Evolutionary conservation across 257 asterid species (phyloP).

Genomic region (Forsythia viridissima): DNA sequence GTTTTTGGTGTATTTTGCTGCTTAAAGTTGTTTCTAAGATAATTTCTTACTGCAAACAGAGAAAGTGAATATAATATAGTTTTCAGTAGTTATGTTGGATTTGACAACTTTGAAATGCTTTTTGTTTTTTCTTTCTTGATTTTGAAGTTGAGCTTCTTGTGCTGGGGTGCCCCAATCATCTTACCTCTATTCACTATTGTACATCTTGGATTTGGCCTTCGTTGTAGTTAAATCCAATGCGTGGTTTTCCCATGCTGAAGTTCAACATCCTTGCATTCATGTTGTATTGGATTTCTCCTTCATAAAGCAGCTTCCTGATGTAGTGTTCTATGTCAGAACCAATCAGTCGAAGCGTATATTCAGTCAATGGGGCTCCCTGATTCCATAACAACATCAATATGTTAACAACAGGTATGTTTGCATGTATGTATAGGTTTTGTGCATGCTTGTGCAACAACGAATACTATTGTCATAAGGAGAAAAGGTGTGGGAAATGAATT

Average conservation of each 20-base stretch:
- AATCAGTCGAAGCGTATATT: constrained; percentile 85
- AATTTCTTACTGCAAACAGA: too few relatives aligned
- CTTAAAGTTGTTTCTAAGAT: too few relatives aligned
- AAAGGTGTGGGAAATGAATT: too few relatives aligned
- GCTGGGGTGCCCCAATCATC: neutral
- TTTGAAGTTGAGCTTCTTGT: constrained; percentile 5
- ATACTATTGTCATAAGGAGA: neutral
- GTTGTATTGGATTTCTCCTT: constrained; percentile 78
- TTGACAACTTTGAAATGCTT: too few relatives aligned
- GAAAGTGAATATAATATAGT: too few relatives aligned
- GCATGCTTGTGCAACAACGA: neutral
- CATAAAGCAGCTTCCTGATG: constrained; percentile 74
- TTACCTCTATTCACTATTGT: constrained; percentile 15
- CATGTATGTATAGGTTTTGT: too few relatives aligned
- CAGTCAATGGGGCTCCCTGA: constrained; percentile 91
- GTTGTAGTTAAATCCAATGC: constrained; percentile 69
- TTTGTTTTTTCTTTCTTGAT: too few relatives aligned
- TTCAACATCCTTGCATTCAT: constrained; percentile 87
- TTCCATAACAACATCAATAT: constrained; percentile 14
- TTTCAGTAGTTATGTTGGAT: too few relatives aligned
- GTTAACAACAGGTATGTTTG: too few relatives aligned
- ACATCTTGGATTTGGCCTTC: constrained; percentile 52
- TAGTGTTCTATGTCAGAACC: constrained; percentile 89
- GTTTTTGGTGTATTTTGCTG: too few relatives aligned
- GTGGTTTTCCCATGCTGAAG: constrained; percentile 97